A percentile compares a stretch with the other conserved stretches of the same genome.
phyloP scores from a whole-genome alignment of 805 yeast species.

The Candida hungchunana region DNA sequence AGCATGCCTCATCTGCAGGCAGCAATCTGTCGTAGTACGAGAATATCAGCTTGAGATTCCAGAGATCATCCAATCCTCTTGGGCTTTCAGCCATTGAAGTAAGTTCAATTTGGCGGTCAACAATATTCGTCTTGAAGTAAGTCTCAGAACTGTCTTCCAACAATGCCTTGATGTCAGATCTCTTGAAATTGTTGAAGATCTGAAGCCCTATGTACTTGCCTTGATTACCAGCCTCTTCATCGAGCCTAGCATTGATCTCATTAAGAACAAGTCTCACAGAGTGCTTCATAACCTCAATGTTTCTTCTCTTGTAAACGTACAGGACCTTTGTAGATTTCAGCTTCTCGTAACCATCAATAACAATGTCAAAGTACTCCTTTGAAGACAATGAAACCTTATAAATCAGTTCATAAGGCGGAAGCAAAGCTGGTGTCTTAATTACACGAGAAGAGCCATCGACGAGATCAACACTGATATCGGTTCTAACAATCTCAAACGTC shows the following conservation, averaged over 20 bases:
- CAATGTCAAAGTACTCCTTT: constrained; percentile 48
- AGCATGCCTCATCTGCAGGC: constrained; percentile 33
- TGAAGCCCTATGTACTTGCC: constrained; percentile 12
- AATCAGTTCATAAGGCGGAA: constrained; percentile 57
- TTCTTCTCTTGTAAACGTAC: constrained; percentile 44
- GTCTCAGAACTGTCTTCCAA: constrained; percentile 11
- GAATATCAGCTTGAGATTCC: constrained; percentile 60
- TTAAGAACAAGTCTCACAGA: constrained; percentile 29
- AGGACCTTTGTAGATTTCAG: constrained; percentile 30
- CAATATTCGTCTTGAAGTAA: constrained; percentile 36
- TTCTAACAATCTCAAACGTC: constrained; percentile 49
- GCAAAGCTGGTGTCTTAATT: constrained; percentile 57
- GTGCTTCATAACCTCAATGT: constrained; percentile 28
- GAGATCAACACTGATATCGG: constrained; percentile 33
- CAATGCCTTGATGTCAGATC: constrained; percentile 17
- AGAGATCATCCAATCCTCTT: constrained; percentile 45
- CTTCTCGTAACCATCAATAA: constrained; percentile 34
- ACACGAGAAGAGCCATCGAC: constrained; percentile 34
- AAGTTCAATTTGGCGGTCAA: constrained; percentile 56
- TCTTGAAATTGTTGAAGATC: constrained; percentile 15
- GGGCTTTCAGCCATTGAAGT: constrained; percentile 40
- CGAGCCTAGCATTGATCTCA: constrained; percentile 21
- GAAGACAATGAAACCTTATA: constrained; percentile 41
- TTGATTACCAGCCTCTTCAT: constrained; percentile 6
- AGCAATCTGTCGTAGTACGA: constrained; percentile 49